phyloP scores from a whole-genome alignment of 768 basidiomycete genomes.

The Termitomyces titanicus region DNA sequence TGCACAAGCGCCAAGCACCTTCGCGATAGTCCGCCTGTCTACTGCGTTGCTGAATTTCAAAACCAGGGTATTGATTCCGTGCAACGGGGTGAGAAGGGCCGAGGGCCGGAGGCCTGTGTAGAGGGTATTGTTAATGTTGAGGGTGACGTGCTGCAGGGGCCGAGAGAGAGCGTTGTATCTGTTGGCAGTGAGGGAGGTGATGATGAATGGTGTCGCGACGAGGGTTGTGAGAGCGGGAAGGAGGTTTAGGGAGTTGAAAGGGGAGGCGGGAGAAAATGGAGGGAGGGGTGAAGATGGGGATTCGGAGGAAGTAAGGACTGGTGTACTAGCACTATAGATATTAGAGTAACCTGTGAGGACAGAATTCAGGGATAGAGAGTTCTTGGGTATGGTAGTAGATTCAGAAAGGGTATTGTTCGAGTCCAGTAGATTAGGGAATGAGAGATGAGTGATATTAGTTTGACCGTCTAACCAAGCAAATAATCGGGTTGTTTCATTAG shows the following conservation, averaged over 20 bases:
- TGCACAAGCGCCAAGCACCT: slow-evolving; percentile 40
- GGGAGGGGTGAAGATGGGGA: slow-evolving; percentile 9
- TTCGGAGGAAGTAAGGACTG: slow-evolving; percentile 5
- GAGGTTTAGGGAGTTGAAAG: slow-evolving; percentile 30
- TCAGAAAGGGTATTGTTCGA: slow-evolving; percentile 9
- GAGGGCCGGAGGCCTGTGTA: slow-evolving; percentile 43
- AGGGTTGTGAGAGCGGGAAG: slow-evolving; percentile 37
- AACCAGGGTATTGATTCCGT: slow-evolving; percentile 27
- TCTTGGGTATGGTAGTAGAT: slow-evolving; percentile 4
- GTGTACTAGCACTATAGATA: slow-evolving; percentile 2
- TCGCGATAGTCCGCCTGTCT: slow-evolving; percentile 43
- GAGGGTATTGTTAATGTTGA: slow-evolving; percentile 42
- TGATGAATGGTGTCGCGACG: slow-evolving; percentile 32
- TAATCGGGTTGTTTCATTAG: slow-evolving; percentile 28
- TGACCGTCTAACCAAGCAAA: slow-evolving; percentile 43
- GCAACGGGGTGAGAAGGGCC: slow-evolving; percentile 32
- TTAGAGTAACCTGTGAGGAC: slow-evolving; percentile 6
- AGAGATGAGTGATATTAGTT: slow-evolving; percentile 34
- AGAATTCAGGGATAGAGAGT: neutral
- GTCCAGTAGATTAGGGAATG: slow-evolving; percentile 35
- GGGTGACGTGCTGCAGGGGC: slow-evolving; percentile 29
- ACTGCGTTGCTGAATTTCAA: slow-evolving; percentile 35
- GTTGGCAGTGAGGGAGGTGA: slow-evolving; percentile 22
- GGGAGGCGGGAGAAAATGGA: slow-evolving; percentile 13
- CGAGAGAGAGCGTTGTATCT: slow-evolving; percentile 8